phyloP scores from a whole-genome alignment of 2,329 filamentous ascomycete genomes.

The Fusarium caatingaense region DNA sequence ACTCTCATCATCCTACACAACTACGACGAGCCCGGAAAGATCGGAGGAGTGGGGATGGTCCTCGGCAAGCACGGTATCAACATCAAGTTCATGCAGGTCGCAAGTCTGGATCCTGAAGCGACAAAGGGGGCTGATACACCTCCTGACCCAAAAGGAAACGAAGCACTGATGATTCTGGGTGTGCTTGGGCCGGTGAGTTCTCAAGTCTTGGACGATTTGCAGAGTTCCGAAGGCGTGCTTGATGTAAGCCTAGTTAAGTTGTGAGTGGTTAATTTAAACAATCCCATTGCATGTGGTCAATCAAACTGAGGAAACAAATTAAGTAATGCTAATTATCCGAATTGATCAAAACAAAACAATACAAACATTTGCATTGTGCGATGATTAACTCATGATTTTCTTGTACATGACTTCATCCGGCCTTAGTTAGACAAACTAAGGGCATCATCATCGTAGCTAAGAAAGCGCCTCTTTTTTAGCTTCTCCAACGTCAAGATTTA shows the following conservation, averaged over 20 bases:
- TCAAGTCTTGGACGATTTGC: conserved; percentile 63
- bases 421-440: conserved; percentile 18
- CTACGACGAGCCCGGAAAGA: conserved; percentile 84
- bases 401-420: conserved; percentile 35
- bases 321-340: not conserved
- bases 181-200: conserved; percentile 73
- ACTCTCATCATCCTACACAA: conserved; percentile 83
- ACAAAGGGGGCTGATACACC: conserved; percentile 41
- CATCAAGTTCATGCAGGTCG: conserved; percentile 83
- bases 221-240: conserved; percentile 63
- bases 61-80: conserved; percentile 79
- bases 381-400: not conserved
- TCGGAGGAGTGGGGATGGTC: conserved; percentile 79
- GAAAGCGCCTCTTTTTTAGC: conserved; percentile 11
- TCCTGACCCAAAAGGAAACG: conserved; percentile 59
- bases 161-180: conserved; percentile 85
- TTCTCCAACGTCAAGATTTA: conserved; percentile 11
- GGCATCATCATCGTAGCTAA: conserved; percentile 7
- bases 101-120: conserved; percentile 56
- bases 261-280: conserved; percentile 31
- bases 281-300: not conserved
- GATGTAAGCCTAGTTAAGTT: conserved; percentile 65
- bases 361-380: not conserved
- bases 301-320: not conserved
- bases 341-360: not conserved